phyloP scores from a whole-genome alignment of 2,329 filamentous ascomycete genomes.

The Fusarium praegraminearum region DNA sequence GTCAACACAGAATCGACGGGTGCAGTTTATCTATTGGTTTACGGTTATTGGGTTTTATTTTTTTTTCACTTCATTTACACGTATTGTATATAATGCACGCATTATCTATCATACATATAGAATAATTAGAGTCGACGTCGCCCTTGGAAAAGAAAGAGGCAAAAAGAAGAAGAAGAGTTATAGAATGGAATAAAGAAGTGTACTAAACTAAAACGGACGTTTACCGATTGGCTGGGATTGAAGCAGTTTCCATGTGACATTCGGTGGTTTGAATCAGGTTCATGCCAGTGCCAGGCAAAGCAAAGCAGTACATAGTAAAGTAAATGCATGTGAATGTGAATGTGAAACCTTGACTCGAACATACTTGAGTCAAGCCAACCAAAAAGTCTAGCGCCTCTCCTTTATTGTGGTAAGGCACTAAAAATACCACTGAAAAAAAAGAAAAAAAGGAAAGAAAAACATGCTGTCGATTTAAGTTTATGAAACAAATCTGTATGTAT shows the following conservation, averaged over 20 bases:
- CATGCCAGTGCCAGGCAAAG: background rate
- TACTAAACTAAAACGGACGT: background rate
- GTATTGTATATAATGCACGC: slow-evolving; percentile 22
- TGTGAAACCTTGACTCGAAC: slow-evolving; percentile 23
- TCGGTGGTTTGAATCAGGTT: background rate
- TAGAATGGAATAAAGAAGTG: slow-evolving; percentile 22
- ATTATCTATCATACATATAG: slow-evolving; percentile 14
- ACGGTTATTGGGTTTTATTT: background rate
- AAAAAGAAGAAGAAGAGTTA: slow-evolving; percentile 6
- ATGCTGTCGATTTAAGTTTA: background rate
- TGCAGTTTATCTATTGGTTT: background rate
- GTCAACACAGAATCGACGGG: background rate
- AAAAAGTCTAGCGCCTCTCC: no score
- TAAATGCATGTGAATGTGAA: slow-evolving; percentile 16
- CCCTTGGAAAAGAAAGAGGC: background rate
- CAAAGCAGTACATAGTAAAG: background rate
- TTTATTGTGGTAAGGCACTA: background rate
- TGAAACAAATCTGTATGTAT: background rate
- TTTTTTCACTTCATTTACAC: slow-evolving; percentile 1
- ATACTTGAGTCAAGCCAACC: slow-evolving; percentile 13
- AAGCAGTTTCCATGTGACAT: background rate
- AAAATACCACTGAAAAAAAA: background rate
- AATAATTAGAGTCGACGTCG: slow-evolving; percentile 6
- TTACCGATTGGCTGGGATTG: background rate
- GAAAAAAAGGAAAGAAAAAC: no score